These are phyloP conservation scores for Boletus tylopilopsis DNA, from an alignment of 768 basidiomycete genomes.

Conservation along the genomic window DNA sequence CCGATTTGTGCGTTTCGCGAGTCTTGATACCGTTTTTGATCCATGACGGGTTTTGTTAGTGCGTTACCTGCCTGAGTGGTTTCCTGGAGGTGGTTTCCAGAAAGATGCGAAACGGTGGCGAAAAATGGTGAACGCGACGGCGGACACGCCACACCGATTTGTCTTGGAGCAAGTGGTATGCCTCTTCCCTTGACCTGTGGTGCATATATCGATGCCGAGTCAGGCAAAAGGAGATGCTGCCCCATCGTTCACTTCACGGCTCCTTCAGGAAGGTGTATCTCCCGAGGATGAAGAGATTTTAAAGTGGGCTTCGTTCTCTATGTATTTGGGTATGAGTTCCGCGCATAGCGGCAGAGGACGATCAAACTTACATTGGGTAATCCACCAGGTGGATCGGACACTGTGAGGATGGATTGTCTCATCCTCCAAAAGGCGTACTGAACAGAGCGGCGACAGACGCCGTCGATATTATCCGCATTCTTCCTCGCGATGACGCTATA, in stretches of 20 bases:
- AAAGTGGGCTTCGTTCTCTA: constrained; percentile 14
- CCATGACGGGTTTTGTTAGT: background rate
- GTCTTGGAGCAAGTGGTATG: constrained; percentile 17
- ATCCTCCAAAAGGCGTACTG: background rate
- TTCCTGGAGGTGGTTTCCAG: constrained; percentile 20
- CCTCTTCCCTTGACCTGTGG: background rate
- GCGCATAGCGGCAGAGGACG: background rate
- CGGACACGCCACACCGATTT: background rate
- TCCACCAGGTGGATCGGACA: constrained; percentile 25
- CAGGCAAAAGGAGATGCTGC: constrained; percentile 10
- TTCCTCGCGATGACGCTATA: constrained; percentile 18
- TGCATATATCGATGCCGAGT: background rate
- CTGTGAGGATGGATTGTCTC: constrained; percentile 23
- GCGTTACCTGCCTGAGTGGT: constrained; percentile 19
- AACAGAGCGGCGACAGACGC: constrained; percentile 11
- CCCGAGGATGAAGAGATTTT: constrained; percentile 9
- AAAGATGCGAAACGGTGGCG: constrained; percentile 6
- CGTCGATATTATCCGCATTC: constrained; percentile 8
- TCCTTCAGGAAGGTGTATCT: constrained; percentile 8
- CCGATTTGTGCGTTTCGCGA: constrained; percentile 5
- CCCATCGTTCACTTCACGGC: constrained; percentile 11
- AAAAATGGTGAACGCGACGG: constrained; percentile 2
- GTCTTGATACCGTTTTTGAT: too few relatives aligned
- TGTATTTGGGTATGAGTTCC: constrained; percentile 14
- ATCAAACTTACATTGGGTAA: background rate